These are phyloP conservation scores for Vaccinium corymbosum DNA, from an alignment of 148 eudicot genomes.

Conservation along the genomic window DNA sequence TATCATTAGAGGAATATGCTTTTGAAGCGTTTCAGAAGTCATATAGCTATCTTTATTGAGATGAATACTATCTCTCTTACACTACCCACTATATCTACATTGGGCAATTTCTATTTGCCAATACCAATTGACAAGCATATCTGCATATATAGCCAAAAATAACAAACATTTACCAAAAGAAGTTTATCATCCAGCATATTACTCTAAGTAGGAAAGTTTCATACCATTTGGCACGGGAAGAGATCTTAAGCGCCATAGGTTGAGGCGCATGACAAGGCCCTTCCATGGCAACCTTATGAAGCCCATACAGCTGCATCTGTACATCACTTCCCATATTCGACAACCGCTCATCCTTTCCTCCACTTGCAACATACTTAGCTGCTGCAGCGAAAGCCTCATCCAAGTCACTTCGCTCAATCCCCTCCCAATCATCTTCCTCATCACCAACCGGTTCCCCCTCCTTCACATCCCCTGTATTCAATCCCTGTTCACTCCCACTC, in stretches of 20 bases:
- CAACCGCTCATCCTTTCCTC: conserved; percentile 31
- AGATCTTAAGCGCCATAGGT: conserved; percentile 67
- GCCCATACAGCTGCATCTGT: conserved; percentile 60
- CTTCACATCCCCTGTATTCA: conserved; percentile 19
- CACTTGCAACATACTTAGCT: conserved; percentile 35
- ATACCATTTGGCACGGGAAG: conserved; percentile 82
- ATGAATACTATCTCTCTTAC: neutral
- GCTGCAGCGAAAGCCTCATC: conserved; percentile 56
- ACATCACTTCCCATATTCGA: conserved; percentile 37
- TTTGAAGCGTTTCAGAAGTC: neutral
- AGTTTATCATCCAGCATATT: neutral
- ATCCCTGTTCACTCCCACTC: conserved; percentile 17
- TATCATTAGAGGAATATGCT: neutral
- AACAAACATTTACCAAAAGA: neutral
- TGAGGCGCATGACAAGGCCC: conserved; percentile 69
- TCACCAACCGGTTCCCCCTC: conserved; percentile 20
- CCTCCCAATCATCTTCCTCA: conserved; percentile 75
- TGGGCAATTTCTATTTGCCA: neutral
- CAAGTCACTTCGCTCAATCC: conserved; percentile 69
- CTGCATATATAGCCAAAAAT: conserved; percentile 6
- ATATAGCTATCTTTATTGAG: neutral
- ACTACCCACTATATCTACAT: neutral
- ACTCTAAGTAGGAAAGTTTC: conserved; percentile 6
- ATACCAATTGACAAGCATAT: neutral
- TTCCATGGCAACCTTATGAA: conserved; percentile 66